Conservation (phyloP, 2,329 filamentous ascomycete genomes). For the Aureobasidium melanogenum region DNA sequence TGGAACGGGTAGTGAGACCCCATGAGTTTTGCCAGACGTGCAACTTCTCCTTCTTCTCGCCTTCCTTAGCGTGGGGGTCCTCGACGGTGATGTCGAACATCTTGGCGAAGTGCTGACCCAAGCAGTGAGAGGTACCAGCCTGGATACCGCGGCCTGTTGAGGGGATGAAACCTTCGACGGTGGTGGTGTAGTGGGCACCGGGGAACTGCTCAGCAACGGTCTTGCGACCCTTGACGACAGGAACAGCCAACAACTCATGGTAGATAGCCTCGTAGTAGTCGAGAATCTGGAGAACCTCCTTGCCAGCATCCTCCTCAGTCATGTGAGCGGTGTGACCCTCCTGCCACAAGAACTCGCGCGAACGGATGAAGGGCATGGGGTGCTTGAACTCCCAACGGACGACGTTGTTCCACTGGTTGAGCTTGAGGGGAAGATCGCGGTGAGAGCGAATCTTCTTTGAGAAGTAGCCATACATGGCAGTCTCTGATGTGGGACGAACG, state of each 20-base stretch:
- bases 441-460: constrained; percentile 95
- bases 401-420: constrained; percentile 97
- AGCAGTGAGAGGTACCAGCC: constrained; percentile 84
- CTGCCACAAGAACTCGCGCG: constrained; percentile 96
- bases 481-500: constrained; percentile 61
- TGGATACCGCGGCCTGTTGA: constrained; percentile 94
- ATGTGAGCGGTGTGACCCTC: constrained; percentile 92
- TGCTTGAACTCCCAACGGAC: constrained; percentile 98
- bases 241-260: constrained; percentile 86
- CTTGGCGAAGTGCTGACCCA: constrained; percentile 97
- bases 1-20: constrained; percentile 93
- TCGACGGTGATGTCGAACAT: constrained; percentile 99
- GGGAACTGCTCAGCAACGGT: constrained; percentile 98
- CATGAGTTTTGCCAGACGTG: constrained; percentile 98
- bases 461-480: constrained; percentile 94
- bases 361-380: constrained; percentile 73
- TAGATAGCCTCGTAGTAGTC: constrained; percentile 90
- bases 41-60: constrained; percentile 68
- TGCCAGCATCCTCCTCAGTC: constrained; percentile 68
- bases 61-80: constrained; percentile 62
- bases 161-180: constrained; percentile 93
- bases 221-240: constrained; percentile 87
- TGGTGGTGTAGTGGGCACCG: constrained; percentile 92
- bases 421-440: constrained; percentile 81
- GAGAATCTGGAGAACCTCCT: constrained; percentile 87